Evolutionary conservation across 2,329 filamentous ascomycete genomes (phyloP), one percentile per base, ranked within the genome.

Genomic region (Boeremia exigua): DNA sequence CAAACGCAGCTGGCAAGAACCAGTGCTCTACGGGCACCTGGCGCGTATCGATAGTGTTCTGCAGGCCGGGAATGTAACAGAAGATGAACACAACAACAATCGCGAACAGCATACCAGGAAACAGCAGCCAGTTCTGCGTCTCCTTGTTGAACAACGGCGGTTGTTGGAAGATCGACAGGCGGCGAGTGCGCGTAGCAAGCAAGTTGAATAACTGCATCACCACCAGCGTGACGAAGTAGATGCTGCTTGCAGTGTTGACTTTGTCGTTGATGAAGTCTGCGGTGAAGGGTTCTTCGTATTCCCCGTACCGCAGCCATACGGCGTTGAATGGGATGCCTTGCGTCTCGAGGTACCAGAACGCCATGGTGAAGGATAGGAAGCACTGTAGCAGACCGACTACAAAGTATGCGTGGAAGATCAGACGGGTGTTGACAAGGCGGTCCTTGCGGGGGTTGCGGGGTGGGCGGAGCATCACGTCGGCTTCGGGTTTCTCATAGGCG

Each of bases 201-300:
- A 92, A 79, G 69, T 89, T 91, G 79, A 92, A 92, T 80, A 87
- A 88, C 80, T 91, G 88, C 88, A 93, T 91, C 44, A 93, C 86
- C 2, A 94, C 90, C 19, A 94, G 78, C 56, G 88, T 93, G 62
- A 92, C 84, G 65, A 93, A 93, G 74, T 93, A 93, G 56, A 94
- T 87, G 14, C 86, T 89, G 33, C 84, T 88, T 0, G 88, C 88
- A 57, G 84, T 81, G 59, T 87, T 88, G 23, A 89, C 76, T 59
- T 84, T 81, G 27, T 78, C 72, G 0, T 75, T 77, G 28, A 75
- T 59, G 29, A 62, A 68, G 14, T 66, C 65, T 1, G 59, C 23
- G 42, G 69, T 66, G 48, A 67, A 73, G 29, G 66, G 52, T 1
- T 59, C 15, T 38, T 68, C 65, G 37, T 68, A 67, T 2, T 62